Conservation (phyloP, 768 basidiomycete species). For the Fomitopsis pulvina region DNA sequence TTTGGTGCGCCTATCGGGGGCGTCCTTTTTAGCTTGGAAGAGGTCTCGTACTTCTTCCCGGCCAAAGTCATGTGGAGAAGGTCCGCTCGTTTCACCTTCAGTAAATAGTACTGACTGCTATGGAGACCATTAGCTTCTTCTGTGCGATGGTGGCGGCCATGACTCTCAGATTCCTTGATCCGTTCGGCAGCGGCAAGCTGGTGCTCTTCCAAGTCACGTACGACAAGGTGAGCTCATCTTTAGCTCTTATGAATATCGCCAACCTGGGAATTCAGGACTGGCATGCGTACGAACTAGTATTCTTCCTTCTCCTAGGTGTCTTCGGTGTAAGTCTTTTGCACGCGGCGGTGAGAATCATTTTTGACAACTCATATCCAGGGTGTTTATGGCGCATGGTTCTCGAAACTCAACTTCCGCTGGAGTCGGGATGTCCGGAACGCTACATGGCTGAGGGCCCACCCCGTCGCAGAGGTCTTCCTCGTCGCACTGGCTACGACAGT, state of each 20-base stretch:
- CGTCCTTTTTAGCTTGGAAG: constrained; percentile 88
- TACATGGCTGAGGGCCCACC: constrained; percentile 76
- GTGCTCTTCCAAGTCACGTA: constrained; percentile 91
- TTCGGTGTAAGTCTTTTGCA: constrained; percentile 71
- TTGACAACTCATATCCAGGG: constrained; percentile 43
- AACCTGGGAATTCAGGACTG: constrained; percentile 54
- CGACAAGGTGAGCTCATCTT: constrained; percentile 47
- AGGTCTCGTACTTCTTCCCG: constrained; percentile 95
- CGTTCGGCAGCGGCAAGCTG: constrained; percentile 91
- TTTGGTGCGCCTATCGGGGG: constrained; percentile 97
- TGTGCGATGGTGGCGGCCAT: constrained; percentile 98
- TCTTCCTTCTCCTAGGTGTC: constrained; percentile 82
- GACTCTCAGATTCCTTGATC: constrained; percentile 87
- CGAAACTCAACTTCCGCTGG: constrained; percentile 88
- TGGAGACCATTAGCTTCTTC: constrained; percentile 86
- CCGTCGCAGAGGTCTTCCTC: constrained; percentile 75
- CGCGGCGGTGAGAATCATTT: no score
- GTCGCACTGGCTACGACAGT: constrained; percentile 75
- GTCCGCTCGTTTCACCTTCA: constrained; percentile 35
- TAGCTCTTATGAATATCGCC: neutral
- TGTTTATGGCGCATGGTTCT: constrained; percentile 90
- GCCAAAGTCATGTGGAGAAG: constrained; percentile 97
- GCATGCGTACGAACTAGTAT: constrained; percentile 83
- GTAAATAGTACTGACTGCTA: no score
- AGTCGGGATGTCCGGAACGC: constrained; percentile 73